These are phyloP conservation scores for Colletotrichum scovillei DNA, from an alignment of 2,329 filamentous ascomycete genomes.

Conservation along the genomic window DNA sequence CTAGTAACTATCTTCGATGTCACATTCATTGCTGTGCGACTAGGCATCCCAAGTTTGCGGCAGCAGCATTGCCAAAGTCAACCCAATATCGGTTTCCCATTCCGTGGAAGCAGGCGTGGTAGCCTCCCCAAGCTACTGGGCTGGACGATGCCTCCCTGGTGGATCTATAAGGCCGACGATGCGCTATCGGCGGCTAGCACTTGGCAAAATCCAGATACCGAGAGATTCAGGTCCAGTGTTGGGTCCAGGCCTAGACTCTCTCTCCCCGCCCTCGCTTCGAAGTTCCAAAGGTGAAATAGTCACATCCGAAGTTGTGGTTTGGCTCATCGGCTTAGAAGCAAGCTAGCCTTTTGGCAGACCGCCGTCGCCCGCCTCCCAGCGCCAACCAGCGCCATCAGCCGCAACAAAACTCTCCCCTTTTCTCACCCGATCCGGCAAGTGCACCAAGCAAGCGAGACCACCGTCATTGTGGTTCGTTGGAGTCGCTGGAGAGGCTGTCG, in stretches of 20 bases:
- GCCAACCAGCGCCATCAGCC: neutral
- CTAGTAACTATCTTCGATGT: neutral
- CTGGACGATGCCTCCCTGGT: neutral
- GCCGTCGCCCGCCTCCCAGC: neutral
- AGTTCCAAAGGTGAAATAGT: neutral
- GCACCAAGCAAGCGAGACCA: neutral
- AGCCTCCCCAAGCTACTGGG: neutral
- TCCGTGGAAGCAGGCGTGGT: neutral
- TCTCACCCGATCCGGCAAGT: neutral
- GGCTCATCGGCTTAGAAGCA: neutral
- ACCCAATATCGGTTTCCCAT: too few relatives aligned
- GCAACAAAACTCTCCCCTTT: neutral
- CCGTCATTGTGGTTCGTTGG: neutral
- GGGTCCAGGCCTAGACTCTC: neutral
- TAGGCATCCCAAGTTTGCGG: neutral
- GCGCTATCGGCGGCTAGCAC: neutral
- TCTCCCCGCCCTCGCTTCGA: neutral
- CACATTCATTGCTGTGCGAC: neutral
- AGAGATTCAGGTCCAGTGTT: neutral
- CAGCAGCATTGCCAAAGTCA: too few relatives aligned
- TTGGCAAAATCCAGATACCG: slow-evolving; percentile 1
- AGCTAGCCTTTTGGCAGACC: neutral
- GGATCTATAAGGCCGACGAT: neutral
- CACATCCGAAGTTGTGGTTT: neutral
- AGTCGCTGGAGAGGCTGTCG: neutral